Percentiles rank a stretch among this genome's conserved stretches.
phyloP scores from a whole-genome alignment of 768 basidiomycete species.

The Tylopilus rubrobrunneus region DNA sequence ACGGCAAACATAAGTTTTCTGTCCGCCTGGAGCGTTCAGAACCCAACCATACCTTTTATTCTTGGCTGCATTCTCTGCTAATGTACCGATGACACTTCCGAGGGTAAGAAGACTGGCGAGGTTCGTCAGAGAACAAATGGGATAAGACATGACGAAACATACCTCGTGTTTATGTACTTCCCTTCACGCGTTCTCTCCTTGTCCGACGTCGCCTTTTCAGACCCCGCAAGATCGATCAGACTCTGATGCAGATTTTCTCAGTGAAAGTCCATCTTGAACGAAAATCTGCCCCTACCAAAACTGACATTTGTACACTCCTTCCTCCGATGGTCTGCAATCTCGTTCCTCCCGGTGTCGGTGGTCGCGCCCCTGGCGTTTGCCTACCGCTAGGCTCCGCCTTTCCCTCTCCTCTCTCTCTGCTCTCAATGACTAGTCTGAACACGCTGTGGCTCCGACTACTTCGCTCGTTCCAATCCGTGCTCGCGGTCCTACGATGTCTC shows the following conservation, averaged over 20 bases:
- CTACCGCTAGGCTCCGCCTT: conserved; percentile 35
- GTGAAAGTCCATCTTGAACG: not conserved
- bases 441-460: conserved; percentile 94
- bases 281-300: conserved; percentile 44
- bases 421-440: conserved; percentile 90
- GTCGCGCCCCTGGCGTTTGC: conserved; percentile 51
- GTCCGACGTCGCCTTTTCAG: conserved; percentile 92
- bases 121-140: not conserved
- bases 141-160: not conserved
- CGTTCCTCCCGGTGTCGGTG: conserved; percentile 55
- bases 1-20: not conserved
- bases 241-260: conserved; percentile 45
- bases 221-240: conserved; percentile 94
- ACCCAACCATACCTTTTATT: conserved; percentile 52
- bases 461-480: conserved; percentile 98
- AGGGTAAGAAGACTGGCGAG: conserved; percentile 75
- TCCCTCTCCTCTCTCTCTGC: conserved; percentile 64
- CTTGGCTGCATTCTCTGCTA: conserved; percentile 83
- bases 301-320: conserved; percentile 73
- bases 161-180: conserved; percentile 94
- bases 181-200: conserved; percentile 96
- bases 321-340: conserved; percentile 75
- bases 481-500: conserved; percentile 82
- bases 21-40: not conserved
- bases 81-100: conserved; percentile 86